Base-by-base conservation (phyloP, 192 early-diverging fungal species). In the Linnemannia schmuckeri region DNA sequence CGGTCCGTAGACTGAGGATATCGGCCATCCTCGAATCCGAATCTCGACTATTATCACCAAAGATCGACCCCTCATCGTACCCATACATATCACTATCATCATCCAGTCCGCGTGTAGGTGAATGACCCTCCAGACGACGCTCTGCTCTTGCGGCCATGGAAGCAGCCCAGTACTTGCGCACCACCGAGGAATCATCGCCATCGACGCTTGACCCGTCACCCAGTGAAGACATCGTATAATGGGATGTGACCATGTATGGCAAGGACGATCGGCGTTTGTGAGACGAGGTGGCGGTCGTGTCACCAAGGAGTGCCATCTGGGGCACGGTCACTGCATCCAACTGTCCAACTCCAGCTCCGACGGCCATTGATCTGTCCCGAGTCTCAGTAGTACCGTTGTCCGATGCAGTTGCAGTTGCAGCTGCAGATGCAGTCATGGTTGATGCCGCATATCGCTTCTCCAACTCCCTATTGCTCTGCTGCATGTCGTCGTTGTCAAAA, bases 11-110 rank as follows among this genome's bases (percentile, higher is more conserved):
- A 63, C 76, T 81, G 15, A 87, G 42, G 46, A 87, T 87, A 61
- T 87, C 85, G 0, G 85, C 85, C 79, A 87, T 77, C 22, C 85
- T 49, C 10, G 85, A 87, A 37, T 87, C 85, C 9, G 85, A 81
- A 70, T 87, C 85, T 15, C 76, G 85, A 22, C 82, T 77, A 24
- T 55, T 38, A 44, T 77, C 55, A 18, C 78, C 72, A 66, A 77
- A 80, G 54, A 80, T 69, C 2, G 85, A 87, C 37, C 79, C 85
- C 70, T 81, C 79, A 18, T 81, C 77, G 35, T 76, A 79, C 3
- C 35, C 68, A 1, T 52, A 38, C 24, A 9, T 30, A 7, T 49
- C 46, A 4, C 13, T 1, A 44, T 1, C 22, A 42, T 22, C 33
- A 44, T 47, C 66, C 61, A 44, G 27, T 66, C 61, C 61, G 13